These are phyloP conservation scores for Narthecium ossifragum DNA, from an alignment of 106 monocot genomes.

Conservation along the genomic window DNA sequence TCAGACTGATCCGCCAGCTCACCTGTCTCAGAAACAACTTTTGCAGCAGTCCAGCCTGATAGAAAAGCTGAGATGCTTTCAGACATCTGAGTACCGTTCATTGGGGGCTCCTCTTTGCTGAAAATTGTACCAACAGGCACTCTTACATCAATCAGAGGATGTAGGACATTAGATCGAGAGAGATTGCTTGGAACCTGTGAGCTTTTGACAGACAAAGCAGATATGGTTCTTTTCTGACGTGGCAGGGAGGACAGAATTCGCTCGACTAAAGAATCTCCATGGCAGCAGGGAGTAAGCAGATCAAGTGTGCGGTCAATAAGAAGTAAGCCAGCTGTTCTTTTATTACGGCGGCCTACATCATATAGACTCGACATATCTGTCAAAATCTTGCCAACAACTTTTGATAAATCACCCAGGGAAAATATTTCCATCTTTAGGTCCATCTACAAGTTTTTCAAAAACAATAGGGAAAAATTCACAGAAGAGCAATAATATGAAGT, in stretches of 20 bases:
- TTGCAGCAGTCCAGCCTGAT: conserved; percentile 64
- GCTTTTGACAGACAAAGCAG: conserved; percentile 24
- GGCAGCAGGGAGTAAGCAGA: conserved; percentile 87
- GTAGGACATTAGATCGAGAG: conserved; percentile 20
- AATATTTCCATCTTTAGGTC: conserved; percentile 97
- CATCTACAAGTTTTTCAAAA: conserved; percentile 46
- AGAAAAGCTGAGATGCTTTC: conserved; percentile 60
- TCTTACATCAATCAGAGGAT: conserved; percentile 51
- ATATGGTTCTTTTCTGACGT: conserved; percentile 39
- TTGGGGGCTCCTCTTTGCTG: conserved; percentile 23
- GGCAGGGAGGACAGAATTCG: conserved; percentile 70
- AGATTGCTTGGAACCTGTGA: conserved; percentile 27
- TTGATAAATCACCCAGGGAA: conserved; percentile 86
- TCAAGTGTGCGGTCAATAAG: conserved; percentile 95
- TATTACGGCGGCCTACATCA: conserved; percentile 89
- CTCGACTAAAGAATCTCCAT: conserved; percentile 91
- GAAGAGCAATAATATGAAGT: too few relatives aligned
- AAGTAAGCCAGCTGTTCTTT: conserved; percentile 80
- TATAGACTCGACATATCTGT: conserved; percentile 97
- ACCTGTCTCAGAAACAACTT: conserved; percentile 18
- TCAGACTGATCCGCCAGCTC: conserved; percentile 21
- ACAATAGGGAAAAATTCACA: too few relatives aligned
- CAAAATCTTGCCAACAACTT: conserved; percentile 81
- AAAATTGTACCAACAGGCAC: conserved; percentile 49
- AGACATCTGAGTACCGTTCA: conserved; percentile 18